These are phyloP conservation scores for Colletotrichum coccodes DNA, from an alignment of 2,329 filamentous ascomycete genomes.

Conservation along the genomic window DNA sequence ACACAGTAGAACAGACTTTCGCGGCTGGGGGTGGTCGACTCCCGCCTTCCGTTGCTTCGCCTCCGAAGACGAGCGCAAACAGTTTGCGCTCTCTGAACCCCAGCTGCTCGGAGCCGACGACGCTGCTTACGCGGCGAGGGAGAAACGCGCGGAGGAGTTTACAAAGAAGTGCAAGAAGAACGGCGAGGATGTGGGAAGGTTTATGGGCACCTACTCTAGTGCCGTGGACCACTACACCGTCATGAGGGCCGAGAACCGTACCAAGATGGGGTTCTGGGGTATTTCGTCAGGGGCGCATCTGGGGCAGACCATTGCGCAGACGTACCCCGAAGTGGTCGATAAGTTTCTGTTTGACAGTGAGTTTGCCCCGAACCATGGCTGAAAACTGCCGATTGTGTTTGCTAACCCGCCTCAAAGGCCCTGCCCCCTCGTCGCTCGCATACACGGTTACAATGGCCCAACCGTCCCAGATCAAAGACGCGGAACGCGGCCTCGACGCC, in stretches of 20 bases:
- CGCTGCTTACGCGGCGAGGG: background rate
- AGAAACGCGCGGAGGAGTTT: slow-evolving; percentile 10
- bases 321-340: slow-evolving; percentile 11
- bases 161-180: slow-evolving; percentile 9
- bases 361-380: background rate
- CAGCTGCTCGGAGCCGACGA: slow-evolving; percentile 9
- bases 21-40: slow-evolving; percentile 10
- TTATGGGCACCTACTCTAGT: slow-evolving; percentile 20
- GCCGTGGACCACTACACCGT: slow-evolving; percentile 20
- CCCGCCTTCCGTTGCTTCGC: slow-evolving; percentile 20
- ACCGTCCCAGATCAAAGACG: slow-evolving; percentile 1
- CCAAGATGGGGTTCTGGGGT: slow-evolving; percentile 18
- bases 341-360: slow-evolving; percentile 20
- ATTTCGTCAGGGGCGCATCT: slow-evolving; percentile 3
- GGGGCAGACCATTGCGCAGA: slow-evolving; percentile 5
- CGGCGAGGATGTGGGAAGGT: slow-evolving; percentile 5
- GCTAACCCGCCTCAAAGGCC: background rate
- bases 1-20: background rate
- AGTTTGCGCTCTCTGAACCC: slow-evolving; percentile 1
- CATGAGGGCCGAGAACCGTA: slow-evolving; percentile 20
- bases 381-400: no score
- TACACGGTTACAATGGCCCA: slow-evolving; percentile 14
- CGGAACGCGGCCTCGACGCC: slow-evolving; percentile 9
- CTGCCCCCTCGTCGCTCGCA: slow-evolving; percentile 5
- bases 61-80: slow-evolving; percentile 7